Percentiles rank a stretch among this genome's conserved stretches.
These are phyloP conservation scores for Entophlyctis luteolus DNA, from an alignment of 192 early-diverging fungal genomes.

Conservation along the genomic window DNA sequence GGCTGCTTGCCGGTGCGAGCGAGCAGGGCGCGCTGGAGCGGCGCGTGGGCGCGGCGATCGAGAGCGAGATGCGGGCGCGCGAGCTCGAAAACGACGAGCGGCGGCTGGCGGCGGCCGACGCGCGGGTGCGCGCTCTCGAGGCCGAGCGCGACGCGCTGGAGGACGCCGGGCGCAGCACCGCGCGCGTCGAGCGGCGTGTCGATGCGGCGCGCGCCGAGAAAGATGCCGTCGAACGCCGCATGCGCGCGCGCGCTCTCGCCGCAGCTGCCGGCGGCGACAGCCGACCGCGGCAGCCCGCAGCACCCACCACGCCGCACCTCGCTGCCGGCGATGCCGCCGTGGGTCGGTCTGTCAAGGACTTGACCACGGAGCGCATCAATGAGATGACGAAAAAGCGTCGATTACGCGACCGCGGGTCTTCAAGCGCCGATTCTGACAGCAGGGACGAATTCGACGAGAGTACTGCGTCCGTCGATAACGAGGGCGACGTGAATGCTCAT, in stretches of 20 bases:
- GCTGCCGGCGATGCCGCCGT: neutral
- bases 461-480: constrained; percentile 10
- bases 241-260: neutral
- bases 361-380: neutral
- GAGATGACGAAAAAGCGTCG: neutral
- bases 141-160: neutral
- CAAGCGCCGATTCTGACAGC: neutral
- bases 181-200: neutral
- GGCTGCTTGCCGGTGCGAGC: constrained; percentile 28
- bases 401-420: too few species aligned
- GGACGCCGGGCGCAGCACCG: neutral
- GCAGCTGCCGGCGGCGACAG: neutral
- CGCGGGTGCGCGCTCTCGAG: neutral
- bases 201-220: neutral
- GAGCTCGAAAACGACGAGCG: neutral
- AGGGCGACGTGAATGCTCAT: constrained; percentile 23
- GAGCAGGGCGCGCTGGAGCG: constrained; percentile 66
- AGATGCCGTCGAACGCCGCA: neutral
- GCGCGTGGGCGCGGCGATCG: constrained; percentile 40
- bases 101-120: neutral
- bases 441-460: constrained; percentile 18
- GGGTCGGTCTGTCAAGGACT: neutral
- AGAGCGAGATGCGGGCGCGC: neutral
- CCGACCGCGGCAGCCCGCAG: neutral
- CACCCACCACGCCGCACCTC: neutral